phyloP scores from a whole-genome alignment of 2,329 filamentous ascomycete genomes.

The Nannizziopsis arthrosporioides region DNA sequence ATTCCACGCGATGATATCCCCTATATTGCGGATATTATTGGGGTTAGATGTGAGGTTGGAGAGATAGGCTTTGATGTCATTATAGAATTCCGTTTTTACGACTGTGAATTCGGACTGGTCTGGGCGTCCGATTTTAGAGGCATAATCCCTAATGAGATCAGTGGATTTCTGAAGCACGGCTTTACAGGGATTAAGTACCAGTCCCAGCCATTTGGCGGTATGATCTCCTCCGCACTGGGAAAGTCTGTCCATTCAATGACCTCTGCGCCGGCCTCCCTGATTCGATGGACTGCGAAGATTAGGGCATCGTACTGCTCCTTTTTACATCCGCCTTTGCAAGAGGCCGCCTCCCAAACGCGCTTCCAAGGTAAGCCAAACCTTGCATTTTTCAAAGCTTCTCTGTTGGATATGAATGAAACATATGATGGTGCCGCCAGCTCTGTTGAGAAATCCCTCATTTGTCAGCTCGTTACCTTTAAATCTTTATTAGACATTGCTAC shows the following conservation, averaged over 20 bases:
- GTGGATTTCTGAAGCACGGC: too few relatives aligned
- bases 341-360: constrained; percentile 54
- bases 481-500: background rate
- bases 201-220: constrained; percentile 59
- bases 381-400: constrained; percentile 46
- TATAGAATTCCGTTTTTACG: constrained; percentile 52
- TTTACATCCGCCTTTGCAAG: constrained; percentile 42
- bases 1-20: constrained; percentile 56
- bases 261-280: constrained; percentile 51
- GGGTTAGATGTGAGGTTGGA: constrained; percentile 44
- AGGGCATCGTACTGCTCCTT: constrained; percentile 31
- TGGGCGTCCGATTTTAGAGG: constrained; percentile 7
- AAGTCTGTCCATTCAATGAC: constrained; percentile 61
- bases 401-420: constrained; percentile 44
- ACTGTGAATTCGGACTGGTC: constrained; percentile 62
- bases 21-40: constrained; percentile 47
- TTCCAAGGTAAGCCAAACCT: constrained; percentile 61
- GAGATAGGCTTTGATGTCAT: constrained; percentile 54
- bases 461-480: background rate
- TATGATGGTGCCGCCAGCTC: constrained; percentile 29
- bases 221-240: constrained; percentile 48
- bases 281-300: constrained; percentile 40
- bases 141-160: constrained; percentile 5
- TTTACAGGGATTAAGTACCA: constrained; percentile 39
- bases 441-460: background rate